phyloP scores from a whole-genome alignment of 805 yeast species.

The Teunomyces gatunensis region DNA sequence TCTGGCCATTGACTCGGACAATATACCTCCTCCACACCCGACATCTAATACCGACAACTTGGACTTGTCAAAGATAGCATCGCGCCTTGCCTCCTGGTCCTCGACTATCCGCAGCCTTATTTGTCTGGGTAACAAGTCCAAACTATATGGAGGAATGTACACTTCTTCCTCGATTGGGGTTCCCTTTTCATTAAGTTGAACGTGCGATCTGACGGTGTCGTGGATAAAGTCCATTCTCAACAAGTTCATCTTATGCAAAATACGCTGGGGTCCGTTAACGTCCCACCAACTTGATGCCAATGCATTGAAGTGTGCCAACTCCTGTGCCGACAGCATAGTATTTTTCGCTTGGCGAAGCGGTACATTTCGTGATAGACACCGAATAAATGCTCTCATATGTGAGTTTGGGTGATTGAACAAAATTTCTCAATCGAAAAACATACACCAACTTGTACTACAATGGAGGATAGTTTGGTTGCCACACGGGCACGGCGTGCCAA shows the following conservation, averaged over 20 bases:
- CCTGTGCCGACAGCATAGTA: conserved; percentile 31
- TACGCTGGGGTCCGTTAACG: conserved; percentile 85
- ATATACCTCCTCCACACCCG: conserved; percentile 98
- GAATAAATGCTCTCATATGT: neutral
- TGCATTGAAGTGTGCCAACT: conserved; percentile 76
- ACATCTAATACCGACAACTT: conserved; percentile 69
- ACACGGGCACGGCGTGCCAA: conserved; percentile 78
- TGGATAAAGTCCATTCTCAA: conserved; percentile 84
- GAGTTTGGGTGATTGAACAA: neutral
- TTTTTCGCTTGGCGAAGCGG: neutral
- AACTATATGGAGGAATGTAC: conserved; percentile 76
- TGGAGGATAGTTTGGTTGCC: conserved; percentile 60
- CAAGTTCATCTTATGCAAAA: conserved; percentile 91
- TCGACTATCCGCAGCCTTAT: conserved; percentile 45
- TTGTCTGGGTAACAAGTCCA: conserved; percentile 60
- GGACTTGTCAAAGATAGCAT: conserved; percentile 30
- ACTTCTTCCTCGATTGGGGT: conserved; percentile 42
- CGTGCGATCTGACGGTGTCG: conserved; percentile 48
- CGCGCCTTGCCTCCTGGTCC: conserved; percentile 51
- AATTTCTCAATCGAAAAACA: conserved; percentile 2
- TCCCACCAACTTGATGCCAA: conserved; percentile 99
- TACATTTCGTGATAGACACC: neutral
- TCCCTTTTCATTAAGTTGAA: conserved; percentile 37
- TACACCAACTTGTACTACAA: neutral
- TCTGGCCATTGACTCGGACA: conserved; percentile 85